phyloP scores from a whole-genome alignment of 306 rosid genomes.

The Canavalia ensiformis region DNA sequence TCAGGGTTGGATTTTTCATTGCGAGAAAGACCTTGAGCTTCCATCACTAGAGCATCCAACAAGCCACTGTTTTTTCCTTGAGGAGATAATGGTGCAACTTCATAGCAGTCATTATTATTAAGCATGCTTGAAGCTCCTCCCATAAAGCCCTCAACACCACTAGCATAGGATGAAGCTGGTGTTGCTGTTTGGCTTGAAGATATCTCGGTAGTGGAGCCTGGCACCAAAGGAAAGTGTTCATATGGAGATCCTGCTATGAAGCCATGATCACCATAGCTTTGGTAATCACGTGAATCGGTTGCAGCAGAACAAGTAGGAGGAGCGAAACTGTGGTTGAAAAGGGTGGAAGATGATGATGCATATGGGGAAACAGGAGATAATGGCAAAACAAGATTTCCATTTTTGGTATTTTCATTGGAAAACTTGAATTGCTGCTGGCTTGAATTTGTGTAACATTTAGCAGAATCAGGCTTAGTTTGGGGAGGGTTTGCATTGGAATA shows the following conservation, averaged over 20 bases:
- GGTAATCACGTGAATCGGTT: slow-evolving; percentile 42
- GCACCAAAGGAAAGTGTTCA: slow-evolving; percentile 43
- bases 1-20: slow-evolving; percentile 49
- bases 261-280: slow-evolving; percentile 38
- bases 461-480: slow-evolving; percentile 39
- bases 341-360: slow-evolving; percentile 51
- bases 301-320: slow-evolving; percentile 21
- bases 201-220: slow-evolving; percentile 50
- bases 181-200: slow-evolving; percentile 72
- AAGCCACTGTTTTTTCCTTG: slow-evolving; percentile 65
- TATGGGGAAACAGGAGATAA: slow-evolving; percentile 59
- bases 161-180: slow-evolving; percentile 60
- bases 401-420: slow-evolving; percentile 42
- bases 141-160: slow-evolving; percentile 57
- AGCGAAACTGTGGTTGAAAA: slow-evolving; percentile 50
- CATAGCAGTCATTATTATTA: slow-evolving; percentile 29
- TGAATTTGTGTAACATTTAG: slow-evolving; percentile 40
- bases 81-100: slow-evolving; percentile 37
- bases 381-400: slow-evolving; percentile 49
- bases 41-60: slow-evolving; percentile 64
- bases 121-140: slow-evolving; percentile 47
- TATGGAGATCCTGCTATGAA: slow-evolving; percentile 46
- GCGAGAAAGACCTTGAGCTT: slow-evolving; percentile 54
- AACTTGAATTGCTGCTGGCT: slow-evolving; percentile 45
- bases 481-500: slow-evolving; percentile 24